A percentile compares a stretch with the other conserved stretches of the same genome.
Conservation (phyloP, 208 protist genomes). For the Phytomonas sp. region DNA sequence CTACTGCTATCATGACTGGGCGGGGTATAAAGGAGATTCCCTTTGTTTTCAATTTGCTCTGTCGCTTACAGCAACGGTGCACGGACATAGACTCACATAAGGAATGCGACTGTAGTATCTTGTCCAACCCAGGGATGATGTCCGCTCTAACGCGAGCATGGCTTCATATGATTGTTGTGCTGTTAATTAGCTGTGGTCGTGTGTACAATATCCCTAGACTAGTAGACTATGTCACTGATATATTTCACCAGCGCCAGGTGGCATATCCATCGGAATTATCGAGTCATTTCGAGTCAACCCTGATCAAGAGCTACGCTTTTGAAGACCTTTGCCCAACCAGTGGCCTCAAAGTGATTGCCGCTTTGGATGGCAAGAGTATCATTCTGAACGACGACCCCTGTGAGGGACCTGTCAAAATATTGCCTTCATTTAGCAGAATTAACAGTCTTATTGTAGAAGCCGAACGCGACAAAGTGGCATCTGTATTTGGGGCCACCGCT, state of each 20-base stretch:
- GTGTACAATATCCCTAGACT: slow-evolving; percentile 36
- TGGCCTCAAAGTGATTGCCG: slow-evolving; percentile 21
- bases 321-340: slow-evolving; percentile 23
- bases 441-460: slow-evolving; percentile 43
- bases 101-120: slow-evolving; percentile 10
- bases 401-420: slow-evolving; percentile 29
- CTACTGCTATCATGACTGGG: slow-evolving; percentile 44
- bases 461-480: slow-evolving; percentile 27
- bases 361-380: background rate
- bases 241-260: slow-evolving; percentile 30
- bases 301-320: slow-evolving; percentile 9
- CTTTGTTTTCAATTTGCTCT: slow-evolving; percentile 44
- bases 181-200: slow-evolving; percentile 35
- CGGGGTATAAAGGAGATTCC: slow-evolving; percentile 33
- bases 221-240: slow-evolving; percentile 35
- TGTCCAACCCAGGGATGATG: slow-evolving; percentile 14
- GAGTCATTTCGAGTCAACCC: slow-evolving; percentile 27
- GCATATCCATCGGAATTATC: slow-evolving; percentile 24
- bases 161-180: slow-evolving; percentile 49
- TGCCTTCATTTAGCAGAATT: slow-evolving; percentile 42
- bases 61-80: slow-evolving; percentile 39
- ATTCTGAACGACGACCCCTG: slow-evolving; percentile 19
- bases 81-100: slow-evolving; percentile 14
- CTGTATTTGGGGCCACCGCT: slow-evolving; percentile 23
- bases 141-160: slow-evolving; percentile 45